These are phyloP conservation scores for Alternaria consortialis DNA, from an alignment of 2,329 filamentous ascomycete genomes.

Conservation along the genomic window DNA sequence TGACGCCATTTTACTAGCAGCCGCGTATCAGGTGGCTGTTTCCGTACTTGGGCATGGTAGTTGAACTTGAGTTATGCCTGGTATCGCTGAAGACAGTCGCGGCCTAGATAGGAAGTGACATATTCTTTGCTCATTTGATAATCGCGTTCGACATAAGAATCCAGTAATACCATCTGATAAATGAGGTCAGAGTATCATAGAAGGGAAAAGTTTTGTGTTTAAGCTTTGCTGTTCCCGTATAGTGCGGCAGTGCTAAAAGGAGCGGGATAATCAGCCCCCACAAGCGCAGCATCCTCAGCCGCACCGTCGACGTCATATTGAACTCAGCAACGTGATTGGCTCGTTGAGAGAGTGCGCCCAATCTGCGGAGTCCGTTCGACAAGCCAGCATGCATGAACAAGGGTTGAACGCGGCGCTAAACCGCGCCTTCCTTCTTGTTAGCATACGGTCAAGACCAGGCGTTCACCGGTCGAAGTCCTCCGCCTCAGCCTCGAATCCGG, in stretches of 20 bases:
- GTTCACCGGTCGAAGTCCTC: background rate
- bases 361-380: too few species aligned
- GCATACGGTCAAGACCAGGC: background rate
- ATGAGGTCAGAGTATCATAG: too few species aligned
- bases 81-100: too few species aligned
- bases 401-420: background rate
- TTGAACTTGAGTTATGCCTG: too few species aligned
- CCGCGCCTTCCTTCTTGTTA: background rate
- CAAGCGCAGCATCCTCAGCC: background rate
- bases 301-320: background rate
- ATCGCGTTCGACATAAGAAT: too few species aligned
- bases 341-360: background rate
- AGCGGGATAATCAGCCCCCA: background rate
- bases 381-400: background rate
- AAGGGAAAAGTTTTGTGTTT: too few species aligned
- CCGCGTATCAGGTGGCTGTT: too few species aligned
- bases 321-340: background rate
- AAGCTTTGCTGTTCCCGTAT: background rate
- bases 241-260: background rate
- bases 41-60: too few species aligned
- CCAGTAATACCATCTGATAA: too few species aligned
- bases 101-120: too few species aligned
- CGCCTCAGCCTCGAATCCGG: background rate
- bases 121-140: too few species aligned
- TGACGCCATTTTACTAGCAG: too few species aligned